These are phyloP conservation scores for Pythium chondricola DNA, from an alignment of 352 stramenopile genomes.

Conservation along the genomic window DNA sequence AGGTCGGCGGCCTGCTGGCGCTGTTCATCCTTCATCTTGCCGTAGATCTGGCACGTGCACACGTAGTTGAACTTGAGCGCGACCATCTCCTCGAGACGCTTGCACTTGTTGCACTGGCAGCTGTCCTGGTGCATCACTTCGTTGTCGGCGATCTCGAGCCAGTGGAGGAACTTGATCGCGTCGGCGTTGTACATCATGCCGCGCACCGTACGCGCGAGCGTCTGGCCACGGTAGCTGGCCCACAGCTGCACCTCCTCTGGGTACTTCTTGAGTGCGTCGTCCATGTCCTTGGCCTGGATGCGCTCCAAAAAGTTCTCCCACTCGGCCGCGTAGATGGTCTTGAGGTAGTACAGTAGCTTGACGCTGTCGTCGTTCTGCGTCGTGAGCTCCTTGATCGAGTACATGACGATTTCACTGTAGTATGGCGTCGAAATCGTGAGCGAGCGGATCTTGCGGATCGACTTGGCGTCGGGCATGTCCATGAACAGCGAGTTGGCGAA, in stretches of 20 bases:
- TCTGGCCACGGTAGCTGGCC: slow-evolving; percentile 82
- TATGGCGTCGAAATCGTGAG: slow-evolving; percentile 83
- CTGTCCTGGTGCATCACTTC: slow-evolving; percentile 73
- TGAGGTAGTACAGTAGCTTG: slow-evolving; percentile 94
- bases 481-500: slow-evolving; percentile 87
- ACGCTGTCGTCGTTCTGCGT: slow-evolving; percentile 88
- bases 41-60: slow-evolving; percentile 84
- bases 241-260: slow-evolving; percentile 75
- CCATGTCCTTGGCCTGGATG: slow-evolving; percentile 71
- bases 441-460: slow-evolving; percentile 81
- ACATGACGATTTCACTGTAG: slow-evolving; percentile 86
- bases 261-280: slow-evolving; percentile 74
- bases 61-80: slow-evolving; percentile 86
- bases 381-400: slow-evolving; percentile 83
- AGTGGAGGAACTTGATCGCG: slow-evolving; percentile 76
- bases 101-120: slow-evolving; percentile 81
- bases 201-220: slow-evolving; percentile 65
- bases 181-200: slow-evolving; percentile 88
- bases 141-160: slow-evolving; percentile 82
- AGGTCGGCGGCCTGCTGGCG: slow-evolving; percentile 64
- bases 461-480: slow-evolving; percentile 82
- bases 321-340: slow-evolving; percentile 82
- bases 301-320: slow-evolving; percentile 81
- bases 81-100: slow-evolving; percentile 77
- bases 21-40: slow-evolving; percentile 80